Percentiles rank a stretch among this genome's conserved stretches.
Evolutionary conservation across 768 basidiomycete genomes (phyloP).

Genomic region (Sistotremastrum suecicum): DNA sequence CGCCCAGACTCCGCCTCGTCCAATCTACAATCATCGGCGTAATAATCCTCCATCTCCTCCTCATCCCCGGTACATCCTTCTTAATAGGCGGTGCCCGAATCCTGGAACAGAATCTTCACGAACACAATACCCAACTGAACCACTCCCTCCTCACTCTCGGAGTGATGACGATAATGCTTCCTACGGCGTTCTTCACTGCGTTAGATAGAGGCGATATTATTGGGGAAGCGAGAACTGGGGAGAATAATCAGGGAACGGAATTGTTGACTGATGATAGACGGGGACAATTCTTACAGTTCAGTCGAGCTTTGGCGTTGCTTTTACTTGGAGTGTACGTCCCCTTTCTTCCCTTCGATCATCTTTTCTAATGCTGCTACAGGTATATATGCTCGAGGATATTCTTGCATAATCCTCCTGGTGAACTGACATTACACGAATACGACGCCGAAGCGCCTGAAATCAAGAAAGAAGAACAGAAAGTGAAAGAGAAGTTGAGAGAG

Average conservation of each 20-base stretch:
- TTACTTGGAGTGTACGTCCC: slow-evolving; percentile 41
- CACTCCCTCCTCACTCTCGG: slow-evolving; percentile 49
- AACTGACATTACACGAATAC: slow-evolving; percentile 28
- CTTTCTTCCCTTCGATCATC: neutral
- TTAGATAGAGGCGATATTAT: slow-evolving; percentile 23
- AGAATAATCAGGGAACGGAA: slow-evolving; percentile 5
- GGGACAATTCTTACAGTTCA: slow-evolving; percentile 39
- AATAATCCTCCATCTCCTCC: slow-evolving; percentile 55
- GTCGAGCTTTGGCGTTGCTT: slow-evolving; percentile 49
- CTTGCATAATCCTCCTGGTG: slow-evolving; percentile 56
- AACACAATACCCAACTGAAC: slow-evolving; percentile 50
- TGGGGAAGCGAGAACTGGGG: slow-evolving; percentile 9
- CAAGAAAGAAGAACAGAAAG: slow-evolving; percentile 23
- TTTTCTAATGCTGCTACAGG: slow-evolving; percentile 17
- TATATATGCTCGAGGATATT: slow-evolving; percentile 58
- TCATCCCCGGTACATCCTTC: slow-evolving; percentile 58
- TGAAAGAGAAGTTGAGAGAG: slow-evolving; percentile 26
- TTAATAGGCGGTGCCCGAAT: slow-evolving; percentile 59
- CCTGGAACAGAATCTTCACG: slow-evolving; percentile 53
- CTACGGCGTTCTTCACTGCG: slow-evolving; percentile 55
- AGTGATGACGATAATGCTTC: slow-evolving; percentile 47
- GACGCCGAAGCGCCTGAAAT: slow-evolving; percentile 25
- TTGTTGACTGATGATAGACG: slow-evolving; percentile 31
- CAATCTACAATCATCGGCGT: slow-evolving; percentile 30
- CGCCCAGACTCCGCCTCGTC: neutral